Evolutionary conservation across 1,139 yeast species (phyloP).

Genomic region (Scheffersomyces parashehatae): DNA sequence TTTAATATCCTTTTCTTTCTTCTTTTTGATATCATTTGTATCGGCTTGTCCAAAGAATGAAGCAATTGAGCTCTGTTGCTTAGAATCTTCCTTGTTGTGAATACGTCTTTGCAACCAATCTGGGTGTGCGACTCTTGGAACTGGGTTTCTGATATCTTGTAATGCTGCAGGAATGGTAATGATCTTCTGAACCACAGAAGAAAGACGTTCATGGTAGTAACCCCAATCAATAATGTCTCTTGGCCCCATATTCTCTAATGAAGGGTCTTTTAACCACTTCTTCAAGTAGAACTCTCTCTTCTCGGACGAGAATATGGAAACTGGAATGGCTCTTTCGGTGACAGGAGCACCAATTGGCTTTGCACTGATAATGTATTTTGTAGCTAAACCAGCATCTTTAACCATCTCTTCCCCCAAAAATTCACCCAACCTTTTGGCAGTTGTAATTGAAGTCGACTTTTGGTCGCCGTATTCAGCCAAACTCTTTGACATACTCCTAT

Average conservation of each 20-base stretch:
- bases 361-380: conserved; percentile 88
- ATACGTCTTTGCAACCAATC: conserved; percentile 83
- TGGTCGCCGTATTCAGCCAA: conserved; percentile 86
- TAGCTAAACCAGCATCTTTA: conserved; percentile 93
- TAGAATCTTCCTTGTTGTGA: conserved; percentile 57
- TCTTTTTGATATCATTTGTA: conserved; percentile 25
- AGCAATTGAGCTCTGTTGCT: conserved; percentile 68
- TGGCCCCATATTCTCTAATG: conserved; percentile 82
- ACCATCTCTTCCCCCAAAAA: conserved; percentile 98
- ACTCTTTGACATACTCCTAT: conserved; percentile 92
- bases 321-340: conserved; percentile 95
- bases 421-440: conserved; percentile 91
- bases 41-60: conserved; percentile 54
- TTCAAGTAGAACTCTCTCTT: conserved; percentile 67
- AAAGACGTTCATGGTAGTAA: conserved; percentile 86
- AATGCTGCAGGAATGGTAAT: conserved; percentile 97
- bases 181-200: conserved; percentile 91
- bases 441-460: conserved; percentile 93
- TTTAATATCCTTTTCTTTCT: conserved; percentile 33
- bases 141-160: conserved; percentile 89
- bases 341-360: conserved; percentile 87
- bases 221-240: conserved; percentile 91
- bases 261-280: conserved; percentile 84
- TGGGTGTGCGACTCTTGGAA: conserved; percentile 92
- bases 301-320: conserved; percentile 88